These are phyloP conservation scores for Scutellaria barbata DNA, from an alignment of 257 asterid species.

Conservation along the genomic window DNA sequence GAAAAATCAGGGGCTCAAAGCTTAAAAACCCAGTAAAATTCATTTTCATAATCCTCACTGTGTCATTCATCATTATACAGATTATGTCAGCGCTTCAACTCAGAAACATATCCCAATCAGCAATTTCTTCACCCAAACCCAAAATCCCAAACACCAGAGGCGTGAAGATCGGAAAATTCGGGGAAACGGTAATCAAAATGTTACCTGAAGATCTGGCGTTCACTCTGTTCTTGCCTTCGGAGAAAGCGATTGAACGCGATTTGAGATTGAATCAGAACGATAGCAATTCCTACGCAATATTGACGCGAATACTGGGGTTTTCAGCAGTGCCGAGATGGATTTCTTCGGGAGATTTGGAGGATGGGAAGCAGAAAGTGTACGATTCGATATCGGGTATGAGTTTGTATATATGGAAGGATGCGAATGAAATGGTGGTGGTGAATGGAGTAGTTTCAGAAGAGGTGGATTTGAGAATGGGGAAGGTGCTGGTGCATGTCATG, in stretches of 20 bases:
- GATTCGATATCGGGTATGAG: slow-evolving; percentile 69
- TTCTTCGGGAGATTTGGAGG: slow-evolving; percentile 43
- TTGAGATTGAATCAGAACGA: slow-evolving; percentile 54
- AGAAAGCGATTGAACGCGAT: slow-evolving; percentile 60
- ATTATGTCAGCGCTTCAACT: slow-evolving; percentile 53
- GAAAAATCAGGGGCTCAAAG: slow-evolving; percentile 18
- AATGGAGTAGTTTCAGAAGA: slow-evolving; percentile 57
- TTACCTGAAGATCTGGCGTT: slow-evolving; percentile 76
- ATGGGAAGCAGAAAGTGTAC: slow-evolving; percentile 48
- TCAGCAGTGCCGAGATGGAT: slow-evolving; percentile 73
- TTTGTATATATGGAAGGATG: slow-evolving; percentile 53
- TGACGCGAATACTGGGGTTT: slow-evolving; percentile 72
- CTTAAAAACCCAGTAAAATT: slow-evolving; percentile 50
- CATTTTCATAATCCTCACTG: slow-evolving; percentile 43
- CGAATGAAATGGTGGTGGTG: slow-evolving; percentile 53
- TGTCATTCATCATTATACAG: slow-evolving; percentile 50
- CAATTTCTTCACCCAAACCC: slow-evolving; percentile 25
- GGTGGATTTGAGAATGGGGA: slow-evolving; percentile 48
- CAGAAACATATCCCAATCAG: slow-evolving; percentile 35
- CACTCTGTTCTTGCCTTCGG: slow-evolving; percentile 77
- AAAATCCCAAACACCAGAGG: background rate
- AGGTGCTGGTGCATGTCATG: slow-evolving; percentile 53
- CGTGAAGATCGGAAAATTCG: slow-evolving; percentile 54
- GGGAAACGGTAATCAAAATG: slow-evolving; percentile 60
- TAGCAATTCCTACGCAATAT: slow-evolving; percentile 59